phyloP scores from a whole-genome alignment of 2,329 filamentous ascomycete species.

The Xylaria digitata region DNA sequence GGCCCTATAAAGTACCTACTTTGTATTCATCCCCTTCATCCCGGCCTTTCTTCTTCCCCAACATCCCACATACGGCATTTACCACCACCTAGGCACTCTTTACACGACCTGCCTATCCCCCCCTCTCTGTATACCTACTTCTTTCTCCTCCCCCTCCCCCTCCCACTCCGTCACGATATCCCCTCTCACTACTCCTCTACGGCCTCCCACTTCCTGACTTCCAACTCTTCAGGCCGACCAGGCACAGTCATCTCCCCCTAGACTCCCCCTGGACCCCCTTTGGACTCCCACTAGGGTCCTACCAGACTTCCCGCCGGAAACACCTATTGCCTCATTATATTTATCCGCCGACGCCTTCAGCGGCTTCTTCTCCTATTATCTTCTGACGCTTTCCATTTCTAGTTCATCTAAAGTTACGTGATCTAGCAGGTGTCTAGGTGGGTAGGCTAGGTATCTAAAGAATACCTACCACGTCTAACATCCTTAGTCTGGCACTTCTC shows the following conservation, averaged over 20 bases:
- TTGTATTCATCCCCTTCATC: background rate
- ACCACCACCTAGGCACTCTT: background rate
- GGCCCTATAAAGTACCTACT: background rate
- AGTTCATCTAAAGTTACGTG: constrained; percentile 16
- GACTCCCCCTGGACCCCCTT: no score
- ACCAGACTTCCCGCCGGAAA: background rate
- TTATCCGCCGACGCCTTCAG: background rate
- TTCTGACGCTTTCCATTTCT: constrained; percentile 28
- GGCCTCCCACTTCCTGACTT: background rate
- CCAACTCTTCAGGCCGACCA: background rate
- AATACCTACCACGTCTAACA: constrained; percentile 9
- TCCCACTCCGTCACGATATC: constrained; percentile 7
- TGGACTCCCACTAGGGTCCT: no score
- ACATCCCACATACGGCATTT: background rate
- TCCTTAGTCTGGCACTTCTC: constrained; percentile 8
- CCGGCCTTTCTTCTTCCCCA: constrained; percentile 13
- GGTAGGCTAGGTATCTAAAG: background rate
- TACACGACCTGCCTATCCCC: constrained; percentile 2
- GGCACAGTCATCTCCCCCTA: constrained; percentile 15
- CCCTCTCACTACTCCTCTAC: background rate
- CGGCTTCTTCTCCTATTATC: background rate
- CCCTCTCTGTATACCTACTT: background rate
- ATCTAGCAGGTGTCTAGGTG: constrained; percentile 30
- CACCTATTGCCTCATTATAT: background rate
- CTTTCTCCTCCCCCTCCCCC: constrained; percentile 1